phyloP scores from a whole-genome alignment of 768 basidiomycete species.

The Tulasnella calospora region DNA sequence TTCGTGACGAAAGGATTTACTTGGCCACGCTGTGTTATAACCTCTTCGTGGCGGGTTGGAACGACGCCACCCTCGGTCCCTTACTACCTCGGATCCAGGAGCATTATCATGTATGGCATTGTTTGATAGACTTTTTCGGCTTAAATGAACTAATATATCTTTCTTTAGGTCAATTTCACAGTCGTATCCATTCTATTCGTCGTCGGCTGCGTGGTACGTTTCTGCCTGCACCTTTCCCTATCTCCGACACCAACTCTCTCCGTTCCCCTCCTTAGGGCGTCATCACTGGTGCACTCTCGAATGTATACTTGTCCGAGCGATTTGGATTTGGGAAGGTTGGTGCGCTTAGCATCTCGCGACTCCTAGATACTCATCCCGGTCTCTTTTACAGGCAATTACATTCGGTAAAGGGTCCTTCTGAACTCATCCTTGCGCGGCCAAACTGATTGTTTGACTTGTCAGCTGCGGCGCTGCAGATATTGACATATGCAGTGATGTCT shows the following conservation, averaged over 20 bases:
- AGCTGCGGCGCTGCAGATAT: constrained; percentile 39
- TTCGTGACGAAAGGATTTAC: constrained; percentile 13
- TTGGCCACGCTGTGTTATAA: constrained; percentile 16
- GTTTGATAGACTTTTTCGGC: neutral
- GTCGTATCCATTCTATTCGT: constrained; percentile 28
- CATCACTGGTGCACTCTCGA: constrained; percentile 22
- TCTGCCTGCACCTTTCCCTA: neutral
- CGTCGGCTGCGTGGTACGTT: constrained; percentile 23
- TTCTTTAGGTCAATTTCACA: constrained; percentile 20
- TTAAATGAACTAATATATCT: neutral
- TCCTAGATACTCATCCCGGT: neutral
- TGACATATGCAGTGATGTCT: constrained; percentile 40
- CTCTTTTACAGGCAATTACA: constrained; percentile 1
- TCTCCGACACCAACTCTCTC: neutral
- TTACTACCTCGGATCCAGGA: constrained; percentile 25
- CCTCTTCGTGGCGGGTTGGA: constrained; percentile 23
- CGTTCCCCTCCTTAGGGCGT: constrained; percentile 19
- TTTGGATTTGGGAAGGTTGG: constrained; percentile 29
- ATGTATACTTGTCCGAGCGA: constrained; percentile 26
- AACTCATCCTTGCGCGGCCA: neutral
- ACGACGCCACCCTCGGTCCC: constrained; percentile 22
- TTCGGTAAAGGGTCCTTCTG: neutral
- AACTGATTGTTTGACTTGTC: neutral
- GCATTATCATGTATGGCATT: constrained; percentile 9
- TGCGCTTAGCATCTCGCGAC: neutral